These are phyloP conservation scores for Stagonosporopsis cucurbitacearum DNA, from an alignment of 2,329 filamentous ascomycete genomes.

Conservation along the genomic window DNA sequence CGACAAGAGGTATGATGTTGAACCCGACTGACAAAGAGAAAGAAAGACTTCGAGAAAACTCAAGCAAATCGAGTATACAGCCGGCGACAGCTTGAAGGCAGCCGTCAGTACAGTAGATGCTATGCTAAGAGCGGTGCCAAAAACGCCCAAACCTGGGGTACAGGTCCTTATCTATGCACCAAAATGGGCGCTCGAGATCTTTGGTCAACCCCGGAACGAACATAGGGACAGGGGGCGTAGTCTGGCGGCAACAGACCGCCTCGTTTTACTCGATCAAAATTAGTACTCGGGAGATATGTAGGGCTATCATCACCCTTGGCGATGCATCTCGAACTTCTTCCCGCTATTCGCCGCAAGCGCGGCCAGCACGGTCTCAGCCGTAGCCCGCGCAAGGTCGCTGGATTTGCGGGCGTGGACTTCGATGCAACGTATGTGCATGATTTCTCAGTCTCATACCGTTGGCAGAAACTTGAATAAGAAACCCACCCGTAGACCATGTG, in stretches of 20 bases:
- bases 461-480: not conserved
- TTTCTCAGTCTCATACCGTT: not conserved
- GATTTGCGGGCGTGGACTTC: not conserved
- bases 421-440: not conserved
- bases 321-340: conserved; percentile 22
- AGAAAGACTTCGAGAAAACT: conserved; percentile 11
- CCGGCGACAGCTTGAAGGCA: not conserved
- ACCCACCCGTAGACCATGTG: not conserved
- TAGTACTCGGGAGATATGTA: conserved; percentile 35
- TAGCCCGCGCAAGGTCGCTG: conserved; percentile 1
- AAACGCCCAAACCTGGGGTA: conserved; percentile 46
- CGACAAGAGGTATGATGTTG: conserved; percentile 39
- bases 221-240: conserved; percentile 29
- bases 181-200: conserved; percentile 24
- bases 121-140: conserved; percentile 7
- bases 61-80: not conserved
- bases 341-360: conserved; percentile 23
- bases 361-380: conserved; percentile 12
- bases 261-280: conserved; percentile 44
- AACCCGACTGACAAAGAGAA: conserved; percentile 17
- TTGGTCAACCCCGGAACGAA: conserved; percentile 22
- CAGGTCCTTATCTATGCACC: conserved; percentile 43
- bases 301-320: conserved; percentile 39
- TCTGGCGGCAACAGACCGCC: conserved; percentile 23
- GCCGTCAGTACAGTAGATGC: not conserved